Base-by-base conservation (phyloP, 1,284 basidiomycete species). In the Vanrija sp. region DNA sequence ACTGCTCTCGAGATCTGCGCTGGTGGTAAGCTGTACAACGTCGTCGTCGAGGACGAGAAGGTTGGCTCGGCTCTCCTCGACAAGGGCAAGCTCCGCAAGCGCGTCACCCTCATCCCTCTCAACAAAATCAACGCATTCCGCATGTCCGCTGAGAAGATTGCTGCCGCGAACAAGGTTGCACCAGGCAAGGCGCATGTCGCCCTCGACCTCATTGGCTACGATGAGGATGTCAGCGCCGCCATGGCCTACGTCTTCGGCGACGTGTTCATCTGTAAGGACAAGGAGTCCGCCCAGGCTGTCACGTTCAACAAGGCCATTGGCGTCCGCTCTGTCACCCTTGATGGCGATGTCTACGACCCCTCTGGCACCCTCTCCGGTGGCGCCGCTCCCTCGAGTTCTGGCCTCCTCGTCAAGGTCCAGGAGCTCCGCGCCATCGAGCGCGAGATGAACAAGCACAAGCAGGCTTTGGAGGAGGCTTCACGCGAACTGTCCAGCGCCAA, bases 341-440 rank as follows among this genome's bases (percentile, higher is more conserved):
- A 93, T 23, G 96, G 96, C 16, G 96, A 98, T 67, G 85, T 97
- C 7, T 98, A 98, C 75, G 95, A 98, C 64, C 95, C 96, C 0
- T 88, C 88, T 4, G 96, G 96, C 4, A 95, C 89, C 1, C 82
- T 98, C 9, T 91, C 87, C 20, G 96, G 96, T 25, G 96, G 96
- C 12, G 85, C 92, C 6, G 86, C 90, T 1, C 88, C 92, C 0
- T 85, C 78, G 45, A 81, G 84, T 22, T 86, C 82, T 31, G 89
- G 89, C 9, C 79, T 89, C 4, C 79, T 98, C 16, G 78, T 96
- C 58, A 85, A 86, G 63, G 90, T 95, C 4, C 94, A 97, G 68
- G 85, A 93, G 67, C 76, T 96, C 31, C 77, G 88, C 38, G 78
- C 76, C 15, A 77, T 83, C 12, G 85, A 87, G 68, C 70, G 66